A percentile compares a stretch with the other conserved stretches of the same genome.
phyloP scores from a whole-genome alignment of 2,329 filamentous ascomycete species.

The Microdochium nivale region DNA sequence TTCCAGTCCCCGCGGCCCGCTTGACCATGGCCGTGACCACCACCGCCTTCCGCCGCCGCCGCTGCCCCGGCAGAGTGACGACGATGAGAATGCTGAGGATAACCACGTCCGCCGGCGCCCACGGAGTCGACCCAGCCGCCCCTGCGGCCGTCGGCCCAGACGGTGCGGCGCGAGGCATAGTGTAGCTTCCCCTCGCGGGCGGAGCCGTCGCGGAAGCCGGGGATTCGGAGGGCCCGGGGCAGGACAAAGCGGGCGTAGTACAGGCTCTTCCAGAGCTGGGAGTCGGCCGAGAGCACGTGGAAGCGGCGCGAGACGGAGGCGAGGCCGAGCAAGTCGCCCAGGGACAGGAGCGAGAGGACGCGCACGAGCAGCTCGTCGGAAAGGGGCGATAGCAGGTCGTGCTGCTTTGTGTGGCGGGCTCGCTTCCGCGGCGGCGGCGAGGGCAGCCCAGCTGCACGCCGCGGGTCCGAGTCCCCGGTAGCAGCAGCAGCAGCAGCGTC shows the following conservation, averaged over 20 bases:
- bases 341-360: conserved; percentile 69
- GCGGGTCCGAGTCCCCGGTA: no score
- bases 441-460: no score
- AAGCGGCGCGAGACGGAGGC: conserved; percentile 67
- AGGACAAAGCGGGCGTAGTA: conserved; percentile 86
- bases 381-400: conserved; percentile 61
- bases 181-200: conserved; percentile 27
- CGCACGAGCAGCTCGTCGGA: conserved; percentile 85
- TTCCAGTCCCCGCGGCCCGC: conserved; percentile 69
- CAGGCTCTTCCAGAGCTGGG: conserved; percentile 81
- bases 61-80: no score
- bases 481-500: no score
- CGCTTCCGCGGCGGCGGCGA: conserved; percentile 27
- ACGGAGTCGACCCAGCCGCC: conserved; percentile 41
- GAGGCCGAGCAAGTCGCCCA: conserved; percentile 55
- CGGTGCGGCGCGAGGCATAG: conserved; percentile 31
- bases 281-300: conserved; percentile 64
- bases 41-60: conserved; percentile 9
- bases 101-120: conserved; percentile 21
- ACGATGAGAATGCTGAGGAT: no score
- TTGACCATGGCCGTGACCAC: no score
- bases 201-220: conserved; percentile 44
- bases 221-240: conserved; percentile 68
- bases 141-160: conserved; percentile 37
- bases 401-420: conserved; percentile 17